These are phyloP conservation scores for Metschnikowia drakensbergensis DNA, from an alignment of 805 yeast species.

Conservation along the genomic window DNA sequence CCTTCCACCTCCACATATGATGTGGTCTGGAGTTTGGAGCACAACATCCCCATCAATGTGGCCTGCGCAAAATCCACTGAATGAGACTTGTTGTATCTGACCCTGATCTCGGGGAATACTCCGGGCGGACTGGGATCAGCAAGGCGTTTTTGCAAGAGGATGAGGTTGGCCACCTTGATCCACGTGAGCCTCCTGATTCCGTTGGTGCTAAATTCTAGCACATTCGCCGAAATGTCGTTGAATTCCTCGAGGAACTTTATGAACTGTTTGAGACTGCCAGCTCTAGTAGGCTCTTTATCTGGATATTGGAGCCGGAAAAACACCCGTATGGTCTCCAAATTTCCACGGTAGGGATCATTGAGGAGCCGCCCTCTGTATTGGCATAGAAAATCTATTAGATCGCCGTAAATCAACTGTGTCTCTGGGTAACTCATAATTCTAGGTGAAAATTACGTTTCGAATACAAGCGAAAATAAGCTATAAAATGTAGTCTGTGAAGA, in stretches of 20 bases:
- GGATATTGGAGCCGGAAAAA: constrained; percentile 3
- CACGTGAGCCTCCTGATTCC: constrained; percentile 3
- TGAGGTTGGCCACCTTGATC: constrained; percentile 12
- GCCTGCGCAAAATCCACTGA: neutral
- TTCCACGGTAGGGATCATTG: constrained; percentile 14
- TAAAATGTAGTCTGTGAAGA: no score
- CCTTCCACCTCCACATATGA: constrained; percentile 3
- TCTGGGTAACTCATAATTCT: constrained; percentile 6
- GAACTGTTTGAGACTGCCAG: constrained; percentile 3
- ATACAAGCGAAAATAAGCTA: no score
- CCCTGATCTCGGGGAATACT: neutral
- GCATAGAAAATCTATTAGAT: constrained; percentile 11
- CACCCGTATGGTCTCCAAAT: constrained; percentile 5
- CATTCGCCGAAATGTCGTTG: constrained; percentile 12
- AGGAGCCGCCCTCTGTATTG: constrained; percentile 11
- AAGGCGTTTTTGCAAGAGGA: constrained; percentile 5
- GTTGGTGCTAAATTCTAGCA: constrained; percentile 9
- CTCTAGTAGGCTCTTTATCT: neutral
- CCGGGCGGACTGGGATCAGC: neutral
- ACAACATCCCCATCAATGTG: neutral
- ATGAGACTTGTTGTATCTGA: neutral
- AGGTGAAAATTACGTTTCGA: no score
- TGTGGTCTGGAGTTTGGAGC: neutral
- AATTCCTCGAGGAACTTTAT: constrained; percentile 12
- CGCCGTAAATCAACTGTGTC: constrained; percentile 3